These are phyloP conservation scores for Eucalyptus sp. DNA, from an alignment of 345 rosid genomes.

Conservation along the genomic window DNA sequence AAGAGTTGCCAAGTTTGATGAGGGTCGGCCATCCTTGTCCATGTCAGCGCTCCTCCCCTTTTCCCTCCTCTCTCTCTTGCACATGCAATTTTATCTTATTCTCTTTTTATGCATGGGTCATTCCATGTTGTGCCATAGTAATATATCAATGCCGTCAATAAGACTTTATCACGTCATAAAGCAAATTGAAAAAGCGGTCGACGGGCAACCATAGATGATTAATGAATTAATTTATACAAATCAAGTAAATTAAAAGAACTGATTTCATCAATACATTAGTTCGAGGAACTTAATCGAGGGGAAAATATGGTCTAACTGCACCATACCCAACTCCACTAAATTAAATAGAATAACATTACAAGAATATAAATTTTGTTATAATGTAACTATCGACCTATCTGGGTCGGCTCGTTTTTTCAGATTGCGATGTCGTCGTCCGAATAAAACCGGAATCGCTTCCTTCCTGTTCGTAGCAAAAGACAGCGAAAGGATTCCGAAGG, in stretches of 20 bases:
- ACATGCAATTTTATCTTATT: not conserved
- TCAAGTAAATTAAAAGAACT: not conserved
- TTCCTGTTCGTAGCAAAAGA: not conserved
- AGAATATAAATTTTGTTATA: too few species aligned
- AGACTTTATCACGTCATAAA: not conserved
- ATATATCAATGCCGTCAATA: fast-evolving
- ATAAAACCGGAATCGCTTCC: not conserved
- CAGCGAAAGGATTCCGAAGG: not conserved
- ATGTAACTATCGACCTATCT: too few species aligned
- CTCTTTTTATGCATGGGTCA: fast-evolving
- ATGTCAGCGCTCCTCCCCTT: not conserved
- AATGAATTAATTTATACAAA: not conserved
- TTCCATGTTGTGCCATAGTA: not conserved
- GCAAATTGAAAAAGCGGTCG: not conserved
- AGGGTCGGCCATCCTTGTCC: not conserved
- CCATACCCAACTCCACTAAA: not conserved
- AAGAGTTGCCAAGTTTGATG: not conserved
- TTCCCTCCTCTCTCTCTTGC: not conserved
- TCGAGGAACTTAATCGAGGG: not conserved
- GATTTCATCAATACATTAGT: not conserved
- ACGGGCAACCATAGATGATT: not conserved
- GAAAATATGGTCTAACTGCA: not conserved
- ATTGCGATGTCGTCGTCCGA: not conserved
- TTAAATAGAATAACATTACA: not conserved
- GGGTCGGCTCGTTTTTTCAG: not conserved